Evolutionary conservation across 2,329 filamentous ascomycete genomes (phyloP), one percentile per base, ranked within the genome.

Genomic region (Capronia americana): DNA sequence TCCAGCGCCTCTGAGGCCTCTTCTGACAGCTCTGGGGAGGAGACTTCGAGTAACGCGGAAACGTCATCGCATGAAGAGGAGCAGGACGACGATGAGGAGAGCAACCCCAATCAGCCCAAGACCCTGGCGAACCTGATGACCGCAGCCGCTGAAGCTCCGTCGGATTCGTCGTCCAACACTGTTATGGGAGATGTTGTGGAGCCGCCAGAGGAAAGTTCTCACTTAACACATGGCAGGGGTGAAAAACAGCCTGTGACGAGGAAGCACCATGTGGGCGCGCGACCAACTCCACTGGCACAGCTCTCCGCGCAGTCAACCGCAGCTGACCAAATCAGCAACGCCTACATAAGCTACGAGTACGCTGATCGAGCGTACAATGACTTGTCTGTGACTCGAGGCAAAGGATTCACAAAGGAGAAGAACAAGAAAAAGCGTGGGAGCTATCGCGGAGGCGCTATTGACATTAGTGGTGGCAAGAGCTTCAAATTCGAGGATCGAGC

Each of bases 341-440:
- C 86, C 14, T 98, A 94, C 77, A 84, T 92, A 11, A 84, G 88
- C 24, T 92, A 97, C 77, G 89, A 91, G 70, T 99, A 98, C 80
- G 94, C 93, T 26, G 90, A 95, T 73, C 88, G 88, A 73, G 96
- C 96, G 8, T 92, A 93, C 76, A 87, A 92, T 72, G 93, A 97
- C 76, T 82, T 99, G 69, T 92, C 93, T 57, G 87, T 97, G 46
- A 98, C 94, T 34, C 92, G 90, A 77, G 95, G 95, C 74, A 98
- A 97, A 82, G 93, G 92, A 3, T 99, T 99, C 81, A 98, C 94
- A 67, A 99, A 99, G 84, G 95, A 98, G 84, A 99, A 99, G 88
- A 99, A 99, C 82, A 99, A 99, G 85, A 95, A 93, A 86, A 93
- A 93, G 85, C 86, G 88, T 73, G 95, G 95, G 58, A 92, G 90